phyloP scores from a whole-genome alignment of 371 early-diverging fungal genomes.

The Mycotypha africana region DNA sequence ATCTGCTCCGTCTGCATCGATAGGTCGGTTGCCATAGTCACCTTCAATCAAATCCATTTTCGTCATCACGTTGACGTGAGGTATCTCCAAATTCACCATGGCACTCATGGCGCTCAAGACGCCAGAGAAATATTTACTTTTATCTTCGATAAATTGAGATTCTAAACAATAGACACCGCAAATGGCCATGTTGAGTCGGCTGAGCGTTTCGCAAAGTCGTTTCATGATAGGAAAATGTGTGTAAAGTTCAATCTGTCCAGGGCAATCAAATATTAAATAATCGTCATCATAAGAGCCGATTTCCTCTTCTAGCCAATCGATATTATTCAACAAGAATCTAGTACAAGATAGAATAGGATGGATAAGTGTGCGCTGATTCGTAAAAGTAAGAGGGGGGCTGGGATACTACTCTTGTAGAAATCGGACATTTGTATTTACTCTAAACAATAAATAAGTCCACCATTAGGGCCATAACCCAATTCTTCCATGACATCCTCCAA shows the following conservation, averaged over 20 bases:
- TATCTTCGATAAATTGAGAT: slow-evolving; percentile 91
- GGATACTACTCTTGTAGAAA: too few species aligned
- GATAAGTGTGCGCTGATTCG: too few species aligned
- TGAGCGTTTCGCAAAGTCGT: slow-evolving; percentile 68
- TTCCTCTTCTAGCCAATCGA: slow-evolving; percentile 96
- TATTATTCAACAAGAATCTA: slow-evolving; percentile 84
- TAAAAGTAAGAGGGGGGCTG: too few species aligned
- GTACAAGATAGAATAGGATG: too few species aligned
- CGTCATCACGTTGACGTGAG: slow-evolving; percentile 95
- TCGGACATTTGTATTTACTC: slow-evolving; percentile 63
- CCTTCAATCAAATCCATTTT: slow-evolving; percentile 92
- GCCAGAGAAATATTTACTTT: slow-evolving; percentile 93
- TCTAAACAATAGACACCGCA: slow-evolving; percentile 95
- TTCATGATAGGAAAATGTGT: slow-evolving; percentile 97
- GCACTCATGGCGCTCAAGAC: slow-evolving; percentile 89
- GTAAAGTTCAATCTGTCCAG: slow-evolving; percentile 99
- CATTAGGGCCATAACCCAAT: slow-evolving; percentile 97
- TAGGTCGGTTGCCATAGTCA: slow-evolving; percentile 30
- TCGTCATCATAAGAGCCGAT: slow-evolving; percentile 89
- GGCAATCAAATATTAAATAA: slow-evolving; percentile 97
- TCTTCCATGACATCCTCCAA: slow-evolving; percentile 98
- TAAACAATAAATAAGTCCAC: slow-evolving; percentile 95
- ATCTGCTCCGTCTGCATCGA: slow-evolving; percentile 26
- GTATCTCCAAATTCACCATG: slow-evolving; percentile 95
- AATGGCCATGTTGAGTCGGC: slow-evolving; percentile 63